Evolutionary conservation across 2,329 filamentous ascomycete genomes (phyloP), one percentile per base, ranked within the genome.

Genomic region (Chrysosporium keratinophilum): DNA sequence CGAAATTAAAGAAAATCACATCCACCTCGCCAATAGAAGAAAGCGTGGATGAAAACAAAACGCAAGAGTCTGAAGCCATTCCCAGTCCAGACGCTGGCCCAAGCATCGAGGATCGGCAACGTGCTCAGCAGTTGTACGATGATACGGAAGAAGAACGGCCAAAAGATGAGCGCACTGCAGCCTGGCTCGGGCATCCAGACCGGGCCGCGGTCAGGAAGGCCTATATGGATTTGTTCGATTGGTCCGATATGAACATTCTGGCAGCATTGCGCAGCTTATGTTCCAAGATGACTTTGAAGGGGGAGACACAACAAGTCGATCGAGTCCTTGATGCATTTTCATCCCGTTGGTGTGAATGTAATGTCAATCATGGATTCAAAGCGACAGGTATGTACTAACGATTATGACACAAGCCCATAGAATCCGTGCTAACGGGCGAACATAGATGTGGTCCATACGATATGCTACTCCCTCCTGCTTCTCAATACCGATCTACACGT

Each of bases 251-350:
- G 63, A 95, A 87, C 67, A 84, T 97, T 46, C 77, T 97, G 14
- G 76, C 78, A 37, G 82, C 87, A 6, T 76, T 97, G 58, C 83
- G 93, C 23, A 80, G 84, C 56, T 77, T 98, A 23, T 98, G 93
- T 67, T 80, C 80, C 51, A 84, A 87, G 33, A 76, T 97, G 20
- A 78, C 93, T 3, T 76, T 98, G 54, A 87, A 87, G 60, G 93
- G 87, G 40, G 93, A 98, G 71, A 95, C 90, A 2, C 93, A 98
- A 70, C 91, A 98, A 69, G 88, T 98, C 17, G 93, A 98, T 67
- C 85, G 93, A 34, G 91, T 98, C 56, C 73, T 98, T 58, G 87
- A 94, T 63, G 85, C 87, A 17, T 91, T 97, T 63, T 88, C 93
- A 2, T 83, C 82, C 59, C 78, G 91, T 57, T 98, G 93, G 93